A percentile compares a stretch with the other conserved stretches of the same genome.
Conservation (phyloP, 2,329 filamentous ascomycete genomes). For the Berkeleyomyces rouxiae region DNA sequence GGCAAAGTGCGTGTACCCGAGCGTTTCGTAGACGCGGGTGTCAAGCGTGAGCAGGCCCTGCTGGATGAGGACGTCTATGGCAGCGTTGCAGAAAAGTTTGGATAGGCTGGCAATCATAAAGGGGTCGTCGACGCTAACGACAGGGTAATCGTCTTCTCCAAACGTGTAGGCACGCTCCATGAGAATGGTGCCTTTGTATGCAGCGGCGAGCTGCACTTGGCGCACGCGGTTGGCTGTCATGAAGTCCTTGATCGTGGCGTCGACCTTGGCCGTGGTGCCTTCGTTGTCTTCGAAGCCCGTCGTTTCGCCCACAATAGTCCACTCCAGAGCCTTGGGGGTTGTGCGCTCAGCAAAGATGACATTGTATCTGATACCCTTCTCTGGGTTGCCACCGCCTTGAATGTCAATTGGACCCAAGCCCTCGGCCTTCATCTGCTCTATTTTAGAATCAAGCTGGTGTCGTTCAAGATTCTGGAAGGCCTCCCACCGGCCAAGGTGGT, state of each 20-base stretch:
- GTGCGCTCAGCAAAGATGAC: constrained; percentile 15
- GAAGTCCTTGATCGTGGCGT: constrained; percentile 7
- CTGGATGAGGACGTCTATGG: constrained; percentile 11
- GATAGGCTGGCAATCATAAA: constrained; percentile 15
- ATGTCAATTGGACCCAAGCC: constrained; percentile 14
- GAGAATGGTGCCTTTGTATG: constrained; percentile 8
- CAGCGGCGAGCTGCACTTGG: constrained; percentile 14
- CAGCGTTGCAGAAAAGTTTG: constrained; percentile 15
- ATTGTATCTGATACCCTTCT: constrained; percentile 4
- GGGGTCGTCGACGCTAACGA: constrained; percentile 9
- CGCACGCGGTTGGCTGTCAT: constrained; percentile 14
- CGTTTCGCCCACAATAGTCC: constrained; percentile 2
- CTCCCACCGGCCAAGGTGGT: constrained; percentile 12
- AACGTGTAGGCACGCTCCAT: constrained; percentile 11
- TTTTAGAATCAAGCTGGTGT: constrained; percentile 3
- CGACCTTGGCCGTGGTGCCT: neutral
- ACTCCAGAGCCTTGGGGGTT: constrained; percentile 4
- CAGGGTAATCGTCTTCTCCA: constrained; percentile 12
- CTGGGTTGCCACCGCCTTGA: constrained; percentile 10
- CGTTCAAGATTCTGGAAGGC: constrained; percentile 6
- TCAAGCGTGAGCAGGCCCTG: constrained; percentile 9
- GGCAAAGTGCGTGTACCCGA: constrained; percentile 6
- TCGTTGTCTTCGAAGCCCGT: constrained; percentile 8
- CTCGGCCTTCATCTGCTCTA: constrained; percentile 6
- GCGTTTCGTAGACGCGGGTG: constrained; percentile 8